Evolutionary conservation across 1,284 basidiomycete species (phyloP), one percentile per base, ranked within the genome.

Genomic region (Somion occarium): DNA sequence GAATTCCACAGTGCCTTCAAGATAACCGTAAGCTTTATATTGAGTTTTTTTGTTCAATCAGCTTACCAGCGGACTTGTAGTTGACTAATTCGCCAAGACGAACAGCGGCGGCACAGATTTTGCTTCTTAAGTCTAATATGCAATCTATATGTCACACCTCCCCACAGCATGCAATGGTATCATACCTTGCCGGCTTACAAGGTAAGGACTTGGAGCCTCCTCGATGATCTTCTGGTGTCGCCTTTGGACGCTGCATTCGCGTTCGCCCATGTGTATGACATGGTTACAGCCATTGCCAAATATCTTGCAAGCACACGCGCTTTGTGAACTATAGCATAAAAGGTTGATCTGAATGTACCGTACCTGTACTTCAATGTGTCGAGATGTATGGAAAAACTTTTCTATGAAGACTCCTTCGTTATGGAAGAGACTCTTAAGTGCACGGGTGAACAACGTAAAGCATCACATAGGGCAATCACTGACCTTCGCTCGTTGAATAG

Each of bases 201-300:
- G 69, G 61, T 80, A 79, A 3, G 81, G 76, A 57, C 79, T 80
- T 0, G 79, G 79, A 1, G 77, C 73, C 60, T 88, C 87, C 60
- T 90, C 86, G 26, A 89, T 77, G 3, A 89, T 76, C 61, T 90
- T 90, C 64, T 90, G 87, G 59, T 88, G 80, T 23, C 86, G 68
- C 25, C 87, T 71, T 61, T 90, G 87, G 15, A 87, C 69, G 41
- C 79, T 83, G 58, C 84, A 86, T 62, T 90, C 87, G 9, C 87
- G 72, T 60, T 88, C 85, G 27, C 83, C 80, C 69, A 87, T 77
- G 61, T 85, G 82, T 12, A 86, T 70, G 2, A 78, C 79, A 48
- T 79, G 69, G 3, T 79, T 79, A 0, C 63, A 46, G 0, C 83
- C 83, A 61, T 88, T 78, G 13, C 85, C 86, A 56, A 88, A 85